Evolutionary conservation across 192 early-diverging fungal species (phyloP).

Genomic region (Backusella australiensis): DNA sequence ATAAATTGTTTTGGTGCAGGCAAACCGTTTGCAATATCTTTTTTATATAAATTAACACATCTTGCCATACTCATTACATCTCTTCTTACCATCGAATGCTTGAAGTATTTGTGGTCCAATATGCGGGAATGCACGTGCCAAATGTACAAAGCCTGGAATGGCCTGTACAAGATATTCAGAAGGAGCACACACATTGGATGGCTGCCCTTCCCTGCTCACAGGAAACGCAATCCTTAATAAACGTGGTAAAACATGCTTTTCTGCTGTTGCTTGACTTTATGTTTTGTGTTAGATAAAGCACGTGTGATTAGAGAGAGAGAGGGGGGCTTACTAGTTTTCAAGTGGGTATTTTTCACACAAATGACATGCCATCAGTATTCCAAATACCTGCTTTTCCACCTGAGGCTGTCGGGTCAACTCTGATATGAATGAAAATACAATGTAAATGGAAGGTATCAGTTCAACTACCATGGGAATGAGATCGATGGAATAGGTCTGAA

Average conservation of each 20-base stretch:
- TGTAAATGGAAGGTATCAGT: slow-evolving; percentile 64
- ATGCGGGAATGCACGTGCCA: slow-evolving; percentile 35
- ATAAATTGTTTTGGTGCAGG: slow-evolving; percentile 22
- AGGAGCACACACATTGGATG: slow-evolving; percentile 12
- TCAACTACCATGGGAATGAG: slow-evolving; percentile 54
- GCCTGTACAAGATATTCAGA: slow-evolving; percentile 29
- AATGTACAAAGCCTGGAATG: slow-evolving; percentile 18
- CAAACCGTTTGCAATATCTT: slow-evolving; percentile 25
- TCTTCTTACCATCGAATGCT: slow-evolving; percentile 23
- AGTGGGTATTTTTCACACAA: slow-evolving; percentile 53
- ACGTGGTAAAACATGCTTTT: slow-evolving; percentile 26
- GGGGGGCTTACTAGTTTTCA: slow-evolving; percentile 41
- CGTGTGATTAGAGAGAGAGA: neutral
- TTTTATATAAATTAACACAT: neutral
- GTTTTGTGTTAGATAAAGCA: neutral
- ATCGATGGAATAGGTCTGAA: slow-evolving; percentile 55
- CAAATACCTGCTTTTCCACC: slow-evolving; percentile 48
- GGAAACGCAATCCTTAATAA: slow-evolving; percentile 30
- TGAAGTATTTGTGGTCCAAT: slow-evolving; percentile 21
- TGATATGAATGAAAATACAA: slow-evolving; percentile 53
- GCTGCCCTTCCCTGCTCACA: neutral
- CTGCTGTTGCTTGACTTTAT: slow-evolving; percentile 17
- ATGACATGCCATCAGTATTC: slow-evolving; percentile 38
- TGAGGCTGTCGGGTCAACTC: slow-evolving; percentile 54
- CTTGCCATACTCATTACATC: neutral